A percentile compares a stretch with the other conserved stretches of the same genome.
Conservation (phyloP, 2,329 filamentous ascomycete species). For the Didymosphaeria variabile region DNA sequence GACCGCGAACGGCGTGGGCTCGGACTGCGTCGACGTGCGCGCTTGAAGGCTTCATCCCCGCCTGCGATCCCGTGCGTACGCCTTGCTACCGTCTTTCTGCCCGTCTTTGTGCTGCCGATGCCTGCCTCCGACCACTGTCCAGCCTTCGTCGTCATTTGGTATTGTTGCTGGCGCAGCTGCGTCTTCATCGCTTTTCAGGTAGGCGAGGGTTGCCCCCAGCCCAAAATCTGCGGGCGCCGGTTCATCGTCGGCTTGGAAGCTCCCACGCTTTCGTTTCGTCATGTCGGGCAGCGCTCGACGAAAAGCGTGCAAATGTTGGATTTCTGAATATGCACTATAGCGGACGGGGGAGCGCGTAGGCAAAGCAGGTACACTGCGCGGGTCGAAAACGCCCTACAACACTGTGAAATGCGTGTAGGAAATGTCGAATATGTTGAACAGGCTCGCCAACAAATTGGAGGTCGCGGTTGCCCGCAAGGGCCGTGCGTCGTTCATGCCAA, state of each 20-base stretch:
- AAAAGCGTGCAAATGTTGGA: not conserved
- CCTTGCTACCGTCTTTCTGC: constrained; percentile 3
- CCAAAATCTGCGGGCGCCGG: constrained; percentile 34
- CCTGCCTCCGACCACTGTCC: constrained; percentile 37
- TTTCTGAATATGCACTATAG: not conserved
- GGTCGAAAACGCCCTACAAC: not conserved
- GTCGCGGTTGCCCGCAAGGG: not conserved
- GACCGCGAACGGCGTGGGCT: constrained; percentile 11
- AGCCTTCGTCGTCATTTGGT: constrained; percentile 30
- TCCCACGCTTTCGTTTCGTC: constrained; percentile 43
- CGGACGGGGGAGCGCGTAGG: not conserved
- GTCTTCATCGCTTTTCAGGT: constrained; percentile 32
- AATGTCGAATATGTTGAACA: not conserved
- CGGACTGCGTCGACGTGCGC: constrained; percentile 1
- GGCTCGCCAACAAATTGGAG: not conserved
- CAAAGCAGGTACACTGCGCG: not conserved
- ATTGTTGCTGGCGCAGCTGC: constrained; percentile 19
- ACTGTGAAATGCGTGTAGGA: not conserved
- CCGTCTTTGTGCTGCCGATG: constrained; percentile 30
- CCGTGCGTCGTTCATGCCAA: constrained; percentile 5
- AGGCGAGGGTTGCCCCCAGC: constrained; percentile 41
- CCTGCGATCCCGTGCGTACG: constrained; percentile 8
- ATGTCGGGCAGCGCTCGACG: constrained; percentile 24
- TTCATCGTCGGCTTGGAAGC: constrained; percentile 21
- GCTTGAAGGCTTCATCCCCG: not conserved